phyloP scores from a whole-genome alignment of 2,329 filamentous ascomycete species.

The Camptophora hylomeconis region DNA sequence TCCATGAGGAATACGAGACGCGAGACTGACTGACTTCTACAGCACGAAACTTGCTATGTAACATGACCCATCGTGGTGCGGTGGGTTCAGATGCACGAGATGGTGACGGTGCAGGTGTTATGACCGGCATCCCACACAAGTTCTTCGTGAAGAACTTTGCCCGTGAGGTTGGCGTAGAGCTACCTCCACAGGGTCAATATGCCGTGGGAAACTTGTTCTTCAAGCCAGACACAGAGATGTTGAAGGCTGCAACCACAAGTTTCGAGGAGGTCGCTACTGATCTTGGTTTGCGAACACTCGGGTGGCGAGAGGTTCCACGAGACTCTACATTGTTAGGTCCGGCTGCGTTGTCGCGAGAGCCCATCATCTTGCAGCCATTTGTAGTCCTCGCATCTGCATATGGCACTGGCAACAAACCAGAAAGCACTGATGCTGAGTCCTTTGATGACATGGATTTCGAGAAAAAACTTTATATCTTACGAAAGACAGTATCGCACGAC shows the following conservation, averaged over 20 bases:
- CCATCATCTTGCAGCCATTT: constrained; percentile 88
- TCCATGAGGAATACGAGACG: constrained; percentile 2
- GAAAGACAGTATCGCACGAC: constrained; percentile 88
- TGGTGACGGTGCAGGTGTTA: constrained; percentile 95
- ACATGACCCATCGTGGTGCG: constrained; percentile 99
- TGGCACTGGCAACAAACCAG: constrained; percentile 65
- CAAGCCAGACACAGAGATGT: constrained; percentile 82
- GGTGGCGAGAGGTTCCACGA: constrained; percentile 90
- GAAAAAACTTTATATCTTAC: constrained; percentile 81
- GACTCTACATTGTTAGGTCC: constrained; percentile 89
- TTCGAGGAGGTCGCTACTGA: constrained; percentile 90
- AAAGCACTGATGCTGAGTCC: constrained; percentile 60
- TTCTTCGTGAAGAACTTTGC: constrained; percentile 99
- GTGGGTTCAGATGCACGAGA: constrained; percentile 96
- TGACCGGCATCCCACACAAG: constrained; percentile 96
- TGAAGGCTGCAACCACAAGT: constrained; percentile 79
- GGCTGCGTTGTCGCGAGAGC: constrained; percentile 85
- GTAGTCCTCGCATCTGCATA: constrained; percentile 79
- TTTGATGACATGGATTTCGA: constrained; percentile 84
- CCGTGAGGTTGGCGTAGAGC: constrained; percentile 72
- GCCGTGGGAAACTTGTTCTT: constrained; percentile 97
- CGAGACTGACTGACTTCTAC: constrained; percentile 12
- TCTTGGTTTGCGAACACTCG: constrained; percentile 77
- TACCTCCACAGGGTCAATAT: constrained; percentile 84
- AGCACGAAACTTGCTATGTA: constrained; percentile 91